These are phyloP conservation scores for Penicillium sp. DNA, from an alignment of 2,329 filamentous ascomycete species.

Conservation along the genomic window DNA sequence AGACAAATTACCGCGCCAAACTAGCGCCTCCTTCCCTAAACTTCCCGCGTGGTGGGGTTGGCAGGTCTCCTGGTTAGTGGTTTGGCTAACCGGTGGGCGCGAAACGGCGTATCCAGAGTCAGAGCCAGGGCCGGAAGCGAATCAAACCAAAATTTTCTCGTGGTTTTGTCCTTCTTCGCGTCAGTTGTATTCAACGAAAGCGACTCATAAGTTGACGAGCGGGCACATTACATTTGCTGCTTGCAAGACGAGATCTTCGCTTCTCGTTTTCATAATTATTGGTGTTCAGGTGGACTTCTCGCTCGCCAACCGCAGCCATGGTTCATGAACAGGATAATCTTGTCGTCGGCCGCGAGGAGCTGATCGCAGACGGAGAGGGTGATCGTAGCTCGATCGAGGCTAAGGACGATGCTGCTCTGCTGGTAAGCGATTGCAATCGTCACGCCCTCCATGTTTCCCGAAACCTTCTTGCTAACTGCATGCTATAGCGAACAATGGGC, in stretches of 20 bases:
- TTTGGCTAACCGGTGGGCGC: slow-evolving; percentile 10
- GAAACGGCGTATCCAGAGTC: slow-evolving; percentile 11
- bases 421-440: slow-evolving; percentile 30
- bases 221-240: neutral
- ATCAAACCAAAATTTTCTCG: slow-evolving; percentile 14
- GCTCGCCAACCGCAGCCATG: slow-evolving; percentile 11
- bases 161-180: neutral
- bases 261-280: neutral
- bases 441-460: neutral
- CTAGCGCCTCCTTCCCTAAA: slow-evolving; percentile 7
- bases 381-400: slow-evolving; percentile 28
- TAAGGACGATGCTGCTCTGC: slow-evolving; percentile 39
- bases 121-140: slow-evolving; percentile 8
- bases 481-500: slow-evolving; percentile 50
- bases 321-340: slow-evolving; percentile 21
- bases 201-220: neutral
- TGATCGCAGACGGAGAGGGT: slow-evolving; percentile 27
- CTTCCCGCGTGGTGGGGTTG: slow-evolving; percentile 19
- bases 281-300: neutral
- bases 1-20: neutral
- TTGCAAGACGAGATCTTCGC: neutral
- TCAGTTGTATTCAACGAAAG: neutral
- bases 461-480: slow-evolving; percentile 19
- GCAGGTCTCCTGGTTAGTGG: neutral
- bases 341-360: slow-evolving; percentile 25